Conservation (phyloP, 2,329 filamentous ascomycete species). For the Cercospora brassicicola region DNA sequence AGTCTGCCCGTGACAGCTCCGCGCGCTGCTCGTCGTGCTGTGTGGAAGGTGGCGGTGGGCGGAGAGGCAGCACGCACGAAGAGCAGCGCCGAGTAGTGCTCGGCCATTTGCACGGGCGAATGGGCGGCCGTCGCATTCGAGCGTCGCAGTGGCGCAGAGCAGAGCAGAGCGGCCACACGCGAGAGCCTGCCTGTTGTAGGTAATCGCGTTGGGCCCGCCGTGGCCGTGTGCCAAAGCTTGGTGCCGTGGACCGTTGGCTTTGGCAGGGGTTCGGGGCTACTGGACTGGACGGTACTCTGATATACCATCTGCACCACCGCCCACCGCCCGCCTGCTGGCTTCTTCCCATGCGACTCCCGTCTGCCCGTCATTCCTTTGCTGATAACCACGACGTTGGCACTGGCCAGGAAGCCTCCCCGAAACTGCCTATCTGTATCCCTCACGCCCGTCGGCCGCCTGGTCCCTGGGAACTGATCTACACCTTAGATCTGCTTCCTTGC, state of each 20-base stretch:
- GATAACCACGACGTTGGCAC: background rate
- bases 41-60: background rate
- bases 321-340: background rate
- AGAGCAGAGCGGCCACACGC: background rate
- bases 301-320: background rate
- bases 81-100: background rate
- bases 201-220: slow-evolving; percentile 1
- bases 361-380: slow-evolving; percentile 3
- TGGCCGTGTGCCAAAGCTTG: slow-evolving; percentile 3
- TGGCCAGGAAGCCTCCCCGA: background rate
- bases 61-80: background rate
- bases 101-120: background rate
- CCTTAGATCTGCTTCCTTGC: slow-evolving; percentile 29
- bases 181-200: slow-evolving; percentile 7
- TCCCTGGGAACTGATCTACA: slow-evolving; percentile 13
- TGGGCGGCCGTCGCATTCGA: background rate
- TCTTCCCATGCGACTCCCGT: background rate
- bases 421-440: background rate
- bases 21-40: background rate
- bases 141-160: background rate
- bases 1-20: background rate
- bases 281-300: background rate
- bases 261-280: slow-evolving; percentile 4
- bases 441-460: slow-evolving; percentile 6
- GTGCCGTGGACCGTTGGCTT: slow-evolving; percentile 5